Conservation (phyloP, 2,329 filamentous ascomycete genomes). For the Sporothrix sp. region DNA sequence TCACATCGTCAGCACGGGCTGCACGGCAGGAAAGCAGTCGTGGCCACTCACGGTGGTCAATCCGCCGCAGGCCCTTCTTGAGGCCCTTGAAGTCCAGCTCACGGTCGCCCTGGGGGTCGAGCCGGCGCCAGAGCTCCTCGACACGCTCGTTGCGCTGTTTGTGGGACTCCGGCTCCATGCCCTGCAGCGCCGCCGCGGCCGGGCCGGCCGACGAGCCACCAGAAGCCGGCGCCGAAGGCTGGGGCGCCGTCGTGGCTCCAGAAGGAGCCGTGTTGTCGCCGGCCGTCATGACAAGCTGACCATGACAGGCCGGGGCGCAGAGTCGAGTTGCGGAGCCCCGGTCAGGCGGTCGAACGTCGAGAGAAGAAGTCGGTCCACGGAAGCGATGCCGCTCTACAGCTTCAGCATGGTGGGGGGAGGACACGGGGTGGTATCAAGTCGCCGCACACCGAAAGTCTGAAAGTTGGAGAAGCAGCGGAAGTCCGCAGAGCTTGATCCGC, state of each 20-base stretch:
- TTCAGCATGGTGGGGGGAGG: neutral
- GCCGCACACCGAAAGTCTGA: neutral
- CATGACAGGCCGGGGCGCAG: conserved; percentile 8
- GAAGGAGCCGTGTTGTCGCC: conserved; percentile 13
- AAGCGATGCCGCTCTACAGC: neutral
- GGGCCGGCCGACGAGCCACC: too few relatives aligned
- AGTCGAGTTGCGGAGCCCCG: neutral
- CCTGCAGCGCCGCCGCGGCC: neutral
- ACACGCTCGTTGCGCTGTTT: conserved; percentile 73
- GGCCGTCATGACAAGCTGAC: conserved; percentile 13
- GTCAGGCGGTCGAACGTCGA: neutral
- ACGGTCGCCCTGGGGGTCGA: conserved; percentile 68
- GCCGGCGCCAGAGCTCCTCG: conserved; percentile 70
- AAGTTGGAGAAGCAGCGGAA: too few relatives aligned
- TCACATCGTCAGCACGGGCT: neutral
- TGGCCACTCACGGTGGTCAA: conserved; percentile 72
- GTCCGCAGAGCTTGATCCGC: too few relatives aligned
- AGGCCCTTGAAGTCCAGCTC: conserved; percentile 77
- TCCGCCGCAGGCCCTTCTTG: conserved; percentile 72
- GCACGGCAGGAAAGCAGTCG: neutral
- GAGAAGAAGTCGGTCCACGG: neutral
- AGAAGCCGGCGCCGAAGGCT: too few relatives aligned
- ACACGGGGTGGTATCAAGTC: neutral
- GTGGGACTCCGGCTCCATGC: conserved; percentile 44
- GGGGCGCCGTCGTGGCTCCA: too few relatives aligned